These are phyloP conservation scores for Globisporangium carolinianum DNA, from an alignment of 352 stramenopile species.

Conservation along the genomic window DNA sequence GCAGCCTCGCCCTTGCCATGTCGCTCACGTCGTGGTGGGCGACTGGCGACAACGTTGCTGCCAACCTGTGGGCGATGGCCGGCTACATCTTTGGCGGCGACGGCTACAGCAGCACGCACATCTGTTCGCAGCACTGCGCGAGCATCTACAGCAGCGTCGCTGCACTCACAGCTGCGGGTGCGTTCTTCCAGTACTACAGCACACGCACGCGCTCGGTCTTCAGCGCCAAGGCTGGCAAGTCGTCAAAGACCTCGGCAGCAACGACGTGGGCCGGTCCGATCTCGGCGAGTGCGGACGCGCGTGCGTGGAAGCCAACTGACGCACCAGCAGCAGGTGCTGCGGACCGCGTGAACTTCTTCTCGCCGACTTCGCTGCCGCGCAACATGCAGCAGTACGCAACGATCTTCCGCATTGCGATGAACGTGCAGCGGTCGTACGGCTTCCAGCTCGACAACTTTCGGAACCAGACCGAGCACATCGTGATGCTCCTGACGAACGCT, in stretches of 20 bases:
- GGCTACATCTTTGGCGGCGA: conserved; percentile 58
- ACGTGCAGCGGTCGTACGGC: conserved; percentile 80
- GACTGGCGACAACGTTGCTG: conserved; percentile 38
- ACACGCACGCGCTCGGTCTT: conserved; percentile 25
- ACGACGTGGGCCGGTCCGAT: conserved; percentile 23
- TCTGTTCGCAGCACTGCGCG: conserved; percentile 56
- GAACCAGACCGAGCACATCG: conserved; percentile 97
- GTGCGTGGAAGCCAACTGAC: conserved; percentile 51
- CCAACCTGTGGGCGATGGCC: conserved; percentile 61
- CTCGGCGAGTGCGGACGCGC: conserved; percentile 73
- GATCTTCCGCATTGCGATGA: conserved; percentile 79
- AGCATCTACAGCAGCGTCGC: conserved; percentile 55
- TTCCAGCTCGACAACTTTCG: conserved; percentile 85
- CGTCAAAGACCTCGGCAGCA: too few species aligned
- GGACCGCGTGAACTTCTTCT: conserved; percentile 80
- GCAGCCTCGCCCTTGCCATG: conserved; percentile 53
- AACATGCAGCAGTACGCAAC: conserved; percentile 84
- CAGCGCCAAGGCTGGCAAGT: conserved; percentile 17
- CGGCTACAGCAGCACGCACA: conserved; percentile 26
- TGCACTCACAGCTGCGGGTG: conserved; percentile 27
- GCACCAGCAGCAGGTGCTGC: conserved; percentile 5
- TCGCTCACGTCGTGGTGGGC: conserved; percentile 72
- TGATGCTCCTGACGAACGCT: conserved; percentile 94
- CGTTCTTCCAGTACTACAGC: conserved; percentile 42
- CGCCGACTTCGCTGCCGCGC: conserved; percentile 45